phyloP scores from a whole-genome alignment of 345 rosid genomes.

The Euphorbia tirucalli region DNA sequence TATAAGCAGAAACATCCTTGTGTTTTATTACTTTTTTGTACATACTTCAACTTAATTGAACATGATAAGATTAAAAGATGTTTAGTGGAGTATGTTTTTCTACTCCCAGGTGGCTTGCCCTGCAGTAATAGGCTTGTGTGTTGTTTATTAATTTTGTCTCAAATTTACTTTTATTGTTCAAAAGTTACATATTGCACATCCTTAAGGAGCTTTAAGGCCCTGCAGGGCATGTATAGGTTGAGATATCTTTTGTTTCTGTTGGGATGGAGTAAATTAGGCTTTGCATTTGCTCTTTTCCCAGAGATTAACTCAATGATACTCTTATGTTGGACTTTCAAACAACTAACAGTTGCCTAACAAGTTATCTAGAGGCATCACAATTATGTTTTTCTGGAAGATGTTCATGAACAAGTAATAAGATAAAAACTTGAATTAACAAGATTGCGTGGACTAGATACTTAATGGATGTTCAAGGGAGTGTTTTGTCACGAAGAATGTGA shows the following conservation, averaged over 20 bases:
- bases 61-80: background rate
- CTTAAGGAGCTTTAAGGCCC: background rate
- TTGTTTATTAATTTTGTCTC: background rate
- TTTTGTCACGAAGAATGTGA: conserved; percentile 6
- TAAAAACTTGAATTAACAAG: background rate
- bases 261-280: background rate
- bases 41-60: background rate
- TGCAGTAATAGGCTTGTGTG: background rate
- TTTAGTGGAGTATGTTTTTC: background rate
- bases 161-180: background rate
- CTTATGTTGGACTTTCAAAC: background rate
- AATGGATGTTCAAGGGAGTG: background rate
- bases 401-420: background rate
- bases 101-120: background rate
- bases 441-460: background rate
- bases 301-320: background rate
- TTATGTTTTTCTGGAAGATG: background rate
- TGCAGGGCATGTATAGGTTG: background rate
- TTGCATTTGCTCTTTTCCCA: background rate
- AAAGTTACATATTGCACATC: background rate
- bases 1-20: background rate
- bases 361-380: background rate
- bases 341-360: background rate
- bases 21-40: background rate
- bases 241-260: background rate